Evolutionary conservation across 345 rosid species (phyloP).

Genomic region (Aethionema arabicum): DNA sequence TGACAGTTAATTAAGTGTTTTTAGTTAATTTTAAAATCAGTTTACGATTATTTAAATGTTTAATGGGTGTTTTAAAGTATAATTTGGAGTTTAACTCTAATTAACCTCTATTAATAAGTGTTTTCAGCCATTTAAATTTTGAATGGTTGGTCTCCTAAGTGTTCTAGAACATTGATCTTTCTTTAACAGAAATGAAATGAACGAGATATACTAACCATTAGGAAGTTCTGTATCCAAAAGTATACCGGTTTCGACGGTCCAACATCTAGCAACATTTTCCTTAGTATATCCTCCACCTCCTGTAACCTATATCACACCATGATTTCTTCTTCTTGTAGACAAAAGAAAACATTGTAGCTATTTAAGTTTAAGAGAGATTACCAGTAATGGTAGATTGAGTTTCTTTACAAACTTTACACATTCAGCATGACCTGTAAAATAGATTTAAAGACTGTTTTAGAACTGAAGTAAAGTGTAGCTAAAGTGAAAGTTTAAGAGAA

Average conservation of each 20-base stretch:
- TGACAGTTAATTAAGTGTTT: no score
- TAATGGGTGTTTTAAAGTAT: no score
- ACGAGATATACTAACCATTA: slow-evolving; percentile 51
- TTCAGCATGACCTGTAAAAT: slow-evolving; percentile 84
- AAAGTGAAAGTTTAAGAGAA: slow-evolving; percentile 9
- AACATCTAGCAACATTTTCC: slow-evolving; percentile 97
- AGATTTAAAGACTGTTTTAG: background rate
- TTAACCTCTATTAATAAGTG: no score
- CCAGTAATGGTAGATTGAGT: slow-evolving; percentile 87
- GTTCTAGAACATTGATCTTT: slow-evolving; percentile 1
- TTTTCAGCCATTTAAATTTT: no score
- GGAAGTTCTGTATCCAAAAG: slow-evolving; percentile 91
- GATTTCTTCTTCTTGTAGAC: background rate
- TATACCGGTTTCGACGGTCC: slow-evolving; percentile 95
- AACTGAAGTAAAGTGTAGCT: slow-evolving; percentile 22
- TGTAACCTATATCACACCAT: slow-evolving; percentile 57
- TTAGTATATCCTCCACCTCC: slow-evolving; percentile 99
- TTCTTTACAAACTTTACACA: slow-evolving; percentile 96
- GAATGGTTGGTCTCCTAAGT: no score
- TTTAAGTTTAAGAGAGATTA: slow-evolving; percentile 30
- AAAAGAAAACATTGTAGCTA: background rate
- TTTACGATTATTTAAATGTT: no score
- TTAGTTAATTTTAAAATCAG: no score
- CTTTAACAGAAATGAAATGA: background rate
- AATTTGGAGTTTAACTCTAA: no score